A percentile compares a stretch with the other conserved stretches of the same genome.
Conservation (phyloP, 169 alveolate genomes). For the Blepharisma undulans region DNA sequence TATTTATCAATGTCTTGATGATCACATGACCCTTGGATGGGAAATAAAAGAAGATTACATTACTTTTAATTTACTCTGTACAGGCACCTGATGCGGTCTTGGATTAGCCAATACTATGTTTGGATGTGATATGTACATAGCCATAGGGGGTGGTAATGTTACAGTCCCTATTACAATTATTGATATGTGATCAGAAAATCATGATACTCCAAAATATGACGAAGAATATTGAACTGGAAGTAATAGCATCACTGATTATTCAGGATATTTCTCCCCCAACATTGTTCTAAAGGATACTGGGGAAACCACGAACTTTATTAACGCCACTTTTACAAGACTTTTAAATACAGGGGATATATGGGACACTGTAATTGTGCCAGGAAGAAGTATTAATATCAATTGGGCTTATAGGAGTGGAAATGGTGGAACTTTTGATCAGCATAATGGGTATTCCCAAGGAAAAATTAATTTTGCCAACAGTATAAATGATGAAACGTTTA, state of each 20-base stretch:
- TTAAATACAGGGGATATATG: not conserved
- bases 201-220: not conserved
- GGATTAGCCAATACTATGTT: not conserved
- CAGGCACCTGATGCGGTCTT: constrained; percentile 16
- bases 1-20: not conserved
- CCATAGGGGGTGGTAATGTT: not conserved
- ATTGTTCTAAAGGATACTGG: not conserved
- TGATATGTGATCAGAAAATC: not conserved
- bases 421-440: not conserved
- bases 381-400: not conserved
- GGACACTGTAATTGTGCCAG: not conserved
- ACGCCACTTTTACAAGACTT: not conserved
- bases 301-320: not conserved
- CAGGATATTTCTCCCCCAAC: not conserved
- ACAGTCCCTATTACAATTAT: not conserved
- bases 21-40: not conserved
- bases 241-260: no score
- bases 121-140: not conserved
- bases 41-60: not conserved
- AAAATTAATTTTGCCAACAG: not conserved
- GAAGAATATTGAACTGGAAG: not conserved
- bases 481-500: not conserved
- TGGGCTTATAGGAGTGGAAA: not conserved
- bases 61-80: not conserved
- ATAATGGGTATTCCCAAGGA: not conserved